These are phyloP conservation scores for Zygosaccharomyces sapae DNA, from an alignment of 1,139 yeast genomes.

Conservation along the genomic window DNA sequence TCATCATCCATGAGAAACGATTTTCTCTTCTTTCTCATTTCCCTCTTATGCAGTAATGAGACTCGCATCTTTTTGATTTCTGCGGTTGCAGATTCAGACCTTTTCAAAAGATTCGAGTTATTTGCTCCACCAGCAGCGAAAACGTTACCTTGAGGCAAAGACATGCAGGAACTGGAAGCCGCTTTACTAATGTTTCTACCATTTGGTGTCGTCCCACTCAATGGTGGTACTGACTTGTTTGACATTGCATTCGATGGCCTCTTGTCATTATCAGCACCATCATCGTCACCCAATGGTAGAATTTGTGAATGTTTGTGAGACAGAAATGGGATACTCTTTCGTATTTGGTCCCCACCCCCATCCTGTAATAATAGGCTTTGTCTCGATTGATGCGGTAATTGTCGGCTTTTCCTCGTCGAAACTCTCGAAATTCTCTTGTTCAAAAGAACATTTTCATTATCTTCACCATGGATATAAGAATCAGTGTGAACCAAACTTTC, in stretches of 20 bases:
- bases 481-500: constrained; percentile 26
- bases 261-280: constrained; percentile 7
- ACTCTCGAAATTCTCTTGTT: constrained; percentile 24
- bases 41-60: constrained; percentile 30
- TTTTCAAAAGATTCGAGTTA: constrained; percentile 18
- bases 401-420: constrained; percentile 17
- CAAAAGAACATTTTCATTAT: constrained; percentile 22
- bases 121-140: constrained; percentile 10
- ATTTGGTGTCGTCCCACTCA: constrained; percentile 14
- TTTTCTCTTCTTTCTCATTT: constrained; percentile 34
- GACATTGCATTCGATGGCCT: constrained; percentile 6
- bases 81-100: constrained; percentile 31
- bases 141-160: constrained; percentile 15
- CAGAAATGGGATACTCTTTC: constrained; percentile 29
- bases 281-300: constrained; percentile 25
- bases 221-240: constrained; percentile 18
- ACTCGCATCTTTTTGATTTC: constrained; percentile 36
- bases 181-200: constrained; percentile 5
- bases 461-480: constrained; percentile 28
- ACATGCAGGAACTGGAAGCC: constrained; percentile 15
- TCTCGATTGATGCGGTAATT: constrained; percentile 16
- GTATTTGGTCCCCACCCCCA: constrained; percentile 8
- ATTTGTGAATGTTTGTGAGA: constrained; percentile 35
- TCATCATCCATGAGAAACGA: constrained; percentile 51
- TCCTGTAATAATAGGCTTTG: constrained; percentile 7